Conservation (phyloP, 345 rosid genomes). For the Populus euphratica region DNA sequence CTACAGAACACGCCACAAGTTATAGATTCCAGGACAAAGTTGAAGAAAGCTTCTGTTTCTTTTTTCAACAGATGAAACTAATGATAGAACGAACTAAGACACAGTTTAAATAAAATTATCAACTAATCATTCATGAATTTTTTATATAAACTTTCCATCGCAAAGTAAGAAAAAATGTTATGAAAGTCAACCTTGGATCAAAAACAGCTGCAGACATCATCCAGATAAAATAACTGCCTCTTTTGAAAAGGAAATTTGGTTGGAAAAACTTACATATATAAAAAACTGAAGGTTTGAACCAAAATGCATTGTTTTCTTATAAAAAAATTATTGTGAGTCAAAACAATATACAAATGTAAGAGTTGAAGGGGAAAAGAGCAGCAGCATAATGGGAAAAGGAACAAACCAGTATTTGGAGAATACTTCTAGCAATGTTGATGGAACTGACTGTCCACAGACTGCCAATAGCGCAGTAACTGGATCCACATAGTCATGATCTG, state of each 20-base stretch:
- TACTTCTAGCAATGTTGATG: constrained; percentile 56
- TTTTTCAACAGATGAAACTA: neutral
- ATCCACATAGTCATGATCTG: constrained; percentile 39
- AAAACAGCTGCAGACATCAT: neutral
- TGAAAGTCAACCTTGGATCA: neutral
- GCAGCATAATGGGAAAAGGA: neutral
- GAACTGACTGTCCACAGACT: constrained; percentile 60
- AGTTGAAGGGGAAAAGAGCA: neutral
- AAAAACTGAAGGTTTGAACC: neutral
- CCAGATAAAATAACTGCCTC: neutral
- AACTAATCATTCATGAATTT: neutral
- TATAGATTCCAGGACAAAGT: neutral
- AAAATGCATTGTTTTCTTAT: neutral
- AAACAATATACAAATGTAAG: neutral
- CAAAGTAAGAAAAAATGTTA: neutral
- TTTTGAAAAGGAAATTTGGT: neutral
- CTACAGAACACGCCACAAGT: neutral
- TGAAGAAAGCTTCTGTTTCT: neutral
- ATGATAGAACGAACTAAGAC: neutral
- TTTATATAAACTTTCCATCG: neutral
- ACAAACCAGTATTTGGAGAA: constrained; percentile 79
- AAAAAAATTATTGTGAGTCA: neutral
- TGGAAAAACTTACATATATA: neutral
- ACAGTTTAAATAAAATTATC: neutral
- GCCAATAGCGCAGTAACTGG: constrained; percentile 61